Evolutionary conservation across 1,139 yeast genomes (phyloP), one percentile per base, ranked within the genome.

Genomic region (Torulaspora pretoriensis): DNA sequence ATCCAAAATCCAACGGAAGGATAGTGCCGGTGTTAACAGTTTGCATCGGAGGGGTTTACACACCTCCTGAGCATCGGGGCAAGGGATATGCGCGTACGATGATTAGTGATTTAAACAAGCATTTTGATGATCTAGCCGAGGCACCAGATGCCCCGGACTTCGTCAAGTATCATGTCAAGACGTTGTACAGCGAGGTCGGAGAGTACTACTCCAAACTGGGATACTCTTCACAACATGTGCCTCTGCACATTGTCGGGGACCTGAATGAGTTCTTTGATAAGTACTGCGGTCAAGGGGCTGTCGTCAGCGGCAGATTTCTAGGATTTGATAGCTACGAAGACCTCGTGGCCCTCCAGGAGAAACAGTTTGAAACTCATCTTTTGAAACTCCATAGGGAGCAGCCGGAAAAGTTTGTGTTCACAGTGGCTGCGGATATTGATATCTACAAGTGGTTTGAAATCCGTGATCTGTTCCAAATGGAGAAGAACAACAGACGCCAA

Each of bases 121-220:
- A 53, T 39, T 67, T 72, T 48, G 80, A 77, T 51, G 64, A 69
- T 43, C 53, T 75, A 35, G 51, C 59, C 16, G 46, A 47, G 13
- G 42, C 43, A 13, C 48, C 55, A 2, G 38, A 56, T 32, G 59
- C 56, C 26, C 59, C 60, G 17, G 42, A 53, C 5, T 51, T 62
- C 33, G 42, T 61, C 34, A 50, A 49, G 30, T 69, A 73, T 45
- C 74, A 77, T 13, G 71, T 74, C 43, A 65, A 73, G 10, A 76
- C 73, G 46, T 69, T 83, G 48, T 84, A 83, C 70, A 81, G 89
- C 28, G 94, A 83, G 57, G 74, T 85, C 31, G 90, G 88, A 4
- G 80, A 79, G 46, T 83, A 77, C 61, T 83, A 84, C 60, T 62
- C 69, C 28, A 68, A 70, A 46, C 71, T 74, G 54, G 94, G 87